A percentile compares a stretch with the other conserved stretches of the same genome.
Conservation (phyloP, 1,139 yeast genomes). For the Saccharomyces hybrid region DNA sequence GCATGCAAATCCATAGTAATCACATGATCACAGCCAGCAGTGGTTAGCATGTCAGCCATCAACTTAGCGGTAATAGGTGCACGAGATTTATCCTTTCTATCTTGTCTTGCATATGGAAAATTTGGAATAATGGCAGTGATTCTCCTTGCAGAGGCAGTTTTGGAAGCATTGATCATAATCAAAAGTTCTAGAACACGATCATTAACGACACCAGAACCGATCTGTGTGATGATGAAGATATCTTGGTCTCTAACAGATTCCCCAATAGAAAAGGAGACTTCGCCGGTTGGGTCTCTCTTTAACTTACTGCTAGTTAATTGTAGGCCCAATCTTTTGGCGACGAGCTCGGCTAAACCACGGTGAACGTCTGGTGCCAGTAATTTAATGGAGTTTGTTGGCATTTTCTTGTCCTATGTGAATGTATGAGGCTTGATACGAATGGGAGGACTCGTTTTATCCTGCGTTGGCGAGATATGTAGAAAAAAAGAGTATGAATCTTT, state of each 20-base stretch:
- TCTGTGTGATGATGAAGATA: constrained; percentile 77
- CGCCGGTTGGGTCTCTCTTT: constrained; percentile 70
- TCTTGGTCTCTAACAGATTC: constrained; percentile 97
- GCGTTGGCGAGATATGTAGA: background rate
- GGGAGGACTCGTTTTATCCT: background rate
- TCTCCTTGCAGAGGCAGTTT: constrained; percentile 89
- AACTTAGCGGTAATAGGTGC: constrained; percentile 97
- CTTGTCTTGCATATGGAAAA: constrained; percentile 97
- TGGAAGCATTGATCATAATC: constrained; percentile 91
- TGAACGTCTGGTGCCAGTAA: constrained; percentile 84
- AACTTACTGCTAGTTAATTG: constrained; percentile 57
- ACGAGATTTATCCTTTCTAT: constrained; percentile 88
- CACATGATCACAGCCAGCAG: constrained; percentile 95
- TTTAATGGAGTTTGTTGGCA: constrained; percentile 82
- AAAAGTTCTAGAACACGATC: constrained; percentile 81
- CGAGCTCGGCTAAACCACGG: constrained; percentile 79
- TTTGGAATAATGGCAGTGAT: constrained; percentile 93
- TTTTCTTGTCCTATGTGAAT: constrained; percentile 19
- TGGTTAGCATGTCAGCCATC: constrained; percentile 89
- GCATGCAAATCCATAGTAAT: constrained; percentile 98
- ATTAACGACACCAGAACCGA: constrained; percentile 87
- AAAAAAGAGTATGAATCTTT: constrained; percentile 1
- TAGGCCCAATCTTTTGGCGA: constrained; percentile 59
- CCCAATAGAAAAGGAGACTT: constrained; percentile 85
- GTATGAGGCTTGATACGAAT: constrained; percentile 1